Percentiles rank a stretch among this genome's conserved stretches.
Conservation (phyloP, 2,329 filamentous ascomycete genomes). For the Calonectria pseudoreteaudii region DNA sequence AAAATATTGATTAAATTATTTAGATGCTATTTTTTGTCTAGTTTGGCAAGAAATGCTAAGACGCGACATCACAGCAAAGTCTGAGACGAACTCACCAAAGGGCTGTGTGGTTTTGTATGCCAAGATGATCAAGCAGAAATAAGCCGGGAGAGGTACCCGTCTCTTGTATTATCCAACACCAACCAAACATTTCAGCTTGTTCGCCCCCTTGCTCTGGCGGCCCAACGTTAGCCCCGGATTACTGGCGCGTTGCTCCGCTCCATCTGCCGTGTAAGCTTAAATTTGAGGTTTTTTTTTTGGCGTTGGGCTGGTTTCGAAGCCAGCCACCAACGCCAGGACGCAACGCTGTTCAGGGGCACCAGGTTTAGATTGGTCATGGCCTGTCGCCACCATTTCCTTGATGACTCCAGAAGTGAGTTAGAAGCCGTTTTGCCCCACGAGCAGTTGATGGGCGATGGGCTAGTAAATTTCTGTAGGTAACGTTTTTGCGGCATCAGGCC, state of each 20-base stretch:
- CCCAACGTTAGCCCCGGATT: conserved; percentile 26
- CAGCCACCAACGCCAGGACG: conserved; percentile 19
- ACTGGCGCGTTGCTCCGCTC: not conserved
- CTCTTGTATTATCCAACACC: not conserved
- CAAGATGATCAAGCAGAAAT: not conserved
- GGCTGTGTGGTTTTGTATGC: no score
- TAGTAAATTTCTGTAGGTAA: no score
- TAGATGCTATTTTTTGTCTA: no score
- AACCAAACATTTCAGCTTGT: not conserved
- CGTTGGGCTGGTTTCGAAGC: conserved; percentile 13
- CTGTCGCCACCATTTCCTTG: not conserved
- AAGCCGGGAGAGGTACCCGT: not conserved
- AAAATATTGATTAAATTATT: no score
- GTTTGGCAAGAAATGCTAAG: no score
- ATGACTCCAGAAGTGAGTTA: not conserved
- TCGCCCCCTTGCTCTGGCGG: not conserved
- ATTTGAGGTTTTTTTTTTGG: conserved; percentile 16
- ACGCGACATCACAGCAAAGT: no score
- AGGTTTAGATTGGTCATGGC: not conserved
- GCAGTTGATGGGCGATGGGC: not conserved
- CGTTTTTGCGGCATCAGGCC: not conserved
- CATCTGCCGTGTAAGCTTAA: conserved; percentile 33
- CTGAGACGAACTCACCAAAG: no score
- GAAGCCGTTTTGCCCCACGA: not conserved
- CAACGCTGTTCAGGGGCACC: not conserved